Evolutionary conservation across 169 alveolate species (phyloP).

Genomic region (Plasmodium malariae): DNA sequence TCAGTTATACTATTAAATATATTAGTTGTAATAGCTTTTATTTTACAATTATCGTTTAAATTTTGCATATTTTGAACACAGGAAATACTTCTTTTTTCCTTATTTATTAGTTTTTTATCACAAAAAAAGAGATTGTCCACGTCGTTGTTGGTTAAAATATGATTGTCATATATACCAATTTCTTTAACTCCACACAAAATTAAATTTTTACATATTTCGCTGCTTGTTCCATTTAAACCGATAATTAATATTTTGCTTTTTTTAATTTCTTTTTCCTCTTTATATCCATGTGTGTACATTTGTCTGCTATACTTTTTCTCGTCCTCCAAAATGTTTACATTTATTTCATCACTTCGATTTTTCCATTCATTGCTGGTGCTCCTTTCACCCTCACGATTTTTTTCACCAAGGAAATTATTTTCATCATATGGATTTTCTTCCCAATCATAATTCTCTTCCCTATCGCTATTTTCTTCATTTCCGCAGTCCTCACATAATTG

Average conservation of each 20-base stretch:
- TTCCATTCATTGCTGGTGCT: too few relatives aligned
- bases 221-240: conserved; percentile 96
- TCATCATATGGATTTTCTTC: not conserved
- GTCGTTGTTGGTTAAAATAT: conserved; percentile 43
- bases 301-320: conserved; percentile 94
- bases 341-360: too few relatives aligned
- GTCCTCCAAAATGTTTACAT: conserved; percentile 23
- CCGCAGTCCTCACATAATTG: not conserved
- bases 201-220: conserved; percentile 79
- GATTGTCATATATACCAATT: conserved; percentile 63
- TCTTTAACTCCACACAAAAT: conserved; percentile 59
- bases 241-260: conserved; percentile 94
- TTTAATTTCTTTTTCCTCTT: conserved; percentile 96
- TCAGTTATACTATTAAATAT: not conserved
- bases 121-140: conserved; percentile 59
- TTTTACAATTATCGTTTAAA: conserved; percentile 53
- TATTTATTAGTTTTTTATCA: conserved; percentile 37
- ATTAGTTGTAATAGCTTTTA: conserved; percentile 46
- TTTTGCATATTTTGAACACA: conserved; percentile 40
- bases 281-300: conserved; percentile 98
- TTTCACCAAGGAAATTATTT: not conserved
- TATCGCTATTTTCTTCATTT: not conserved
- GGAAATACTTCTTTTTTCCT: conserved; percentile 60
- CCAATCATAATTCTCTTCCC: not conserved
- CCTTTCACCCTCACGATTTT: conserved; percentile 1